Base-by-base conservation (phyloP, 306 rosid species). In the Argentina anserina region DNA sequence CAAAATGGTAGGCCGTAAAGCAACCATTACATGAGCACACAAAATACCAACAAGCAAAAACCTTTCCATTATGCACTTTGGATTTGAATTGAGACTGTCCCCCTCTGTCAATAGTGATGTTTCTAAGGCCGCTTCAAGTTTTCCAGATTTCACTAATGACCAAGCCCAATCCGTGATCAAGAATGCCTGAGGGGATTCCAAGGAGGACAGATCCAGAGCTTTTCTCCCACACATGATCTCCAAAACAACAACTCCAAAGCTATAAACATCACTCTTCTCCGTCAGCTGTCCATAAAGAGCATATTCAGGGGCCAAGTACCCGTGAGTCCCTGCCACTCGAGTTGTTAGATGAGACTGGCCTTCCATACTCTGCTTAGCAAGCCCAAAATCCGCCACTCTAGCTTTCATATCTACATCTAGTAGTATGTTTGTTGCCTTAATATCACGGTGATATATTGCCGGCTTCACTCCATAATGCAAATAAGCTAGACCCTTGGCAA, bases 271-370 rank as follows among this genome's bases (percentile, higher is more conserved):
- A 49, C 99, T 95, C 76, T 95, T 95, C 89, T 95, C 99, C 0
- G 99, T 95, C 18, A 95, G 83, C 71, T 95, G 99, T 65, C 99
- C 99, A 23, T 95, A 95, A 6, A 95, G 89, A 0, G 99, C 99
- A 21, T 95, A 95, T 70, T 91, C 99, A 0, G 99, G 99, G 45
- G 97, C 97, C 23, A 95, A 70, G 84, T 95, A 95, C 26, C 99
- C 99, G 17, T 94, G 99, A 72, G 99, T 91, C 58, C 99, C 99
- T 9, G 99, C 99, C 60, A 94, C 99, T 79, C 99, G 84, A 11
- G 99, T 94, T 21, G 99, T 90, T 67, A 94, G 92, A 90, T 94
- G 97, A 77, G 99, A 94, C 82, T 91, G 96, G 20, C 99, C 99
- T 74, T 94, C 97, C 86, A 84, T 77, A 75, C 85, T 89, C 75